Conservation (phyloP, 1,139 yeast genomes). For the Geotrichum reessii region DNA sequence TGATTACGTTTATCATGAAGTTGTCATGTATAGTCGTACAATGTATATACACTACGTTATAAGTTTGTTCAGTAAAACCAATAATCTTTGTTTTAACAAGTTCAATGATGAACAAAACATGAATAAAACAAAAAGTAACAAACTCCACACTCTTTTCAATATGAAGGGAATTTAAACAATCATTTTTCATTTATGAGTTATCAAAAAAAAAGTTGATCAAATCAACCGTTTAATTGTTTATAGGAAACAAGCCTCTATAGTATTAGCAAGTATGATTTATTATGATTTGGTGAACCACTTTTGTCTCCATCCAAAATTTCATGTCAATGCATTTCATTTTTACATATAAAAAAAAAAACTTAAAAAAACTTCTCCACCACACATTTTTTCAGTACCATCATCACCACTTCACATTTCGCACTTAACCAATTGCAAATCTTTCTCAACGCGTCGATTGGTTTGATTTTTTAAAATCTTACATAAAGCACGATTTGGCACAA, state of each 20-base stretch:
- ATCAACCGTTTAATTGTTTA: too few species aligned
- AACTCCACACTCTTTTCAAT: too few species aligned
- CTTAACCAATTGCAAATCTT: neutral
- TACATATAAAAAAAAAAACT: neutral
- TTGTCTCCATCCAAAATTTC: neutral
- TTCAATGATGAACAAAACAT: too few species aligned
- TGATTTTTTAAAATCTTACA: neutral
- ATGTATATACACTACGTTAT: too few species aligned
- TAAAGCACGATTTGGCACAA: neutral
- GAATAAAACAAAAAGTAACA: too few species aligned
- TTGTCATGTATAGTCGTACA: too few species aligned
- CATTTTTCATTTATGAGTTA: too few species aligned
- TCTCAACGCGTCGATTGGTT: neutral
- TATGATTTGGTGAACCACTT: neutral
- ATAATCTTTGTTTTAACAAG: too few species aligned
- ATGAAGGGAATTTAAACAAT: too few species aligned
- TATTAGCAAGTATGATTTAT: neutral
- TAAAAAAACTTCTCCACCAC: neutral
- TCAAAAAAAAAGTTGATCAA: too few species aligned
- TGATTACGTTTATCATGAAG: too few species aligned
- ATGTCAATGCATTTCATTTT: neutral
- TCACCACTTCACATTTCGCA: neutral
- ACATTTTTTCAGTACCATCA: neutral
- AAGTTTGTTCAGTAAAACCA: too few species aligned
- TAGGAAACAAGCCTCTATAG: neutral